These are phyloP conservation scores for Clonostachys chloroleuca DNA, from an alignment of 2,329 filamentous ascomycete species.

Conservation along the genomic window DNA sequence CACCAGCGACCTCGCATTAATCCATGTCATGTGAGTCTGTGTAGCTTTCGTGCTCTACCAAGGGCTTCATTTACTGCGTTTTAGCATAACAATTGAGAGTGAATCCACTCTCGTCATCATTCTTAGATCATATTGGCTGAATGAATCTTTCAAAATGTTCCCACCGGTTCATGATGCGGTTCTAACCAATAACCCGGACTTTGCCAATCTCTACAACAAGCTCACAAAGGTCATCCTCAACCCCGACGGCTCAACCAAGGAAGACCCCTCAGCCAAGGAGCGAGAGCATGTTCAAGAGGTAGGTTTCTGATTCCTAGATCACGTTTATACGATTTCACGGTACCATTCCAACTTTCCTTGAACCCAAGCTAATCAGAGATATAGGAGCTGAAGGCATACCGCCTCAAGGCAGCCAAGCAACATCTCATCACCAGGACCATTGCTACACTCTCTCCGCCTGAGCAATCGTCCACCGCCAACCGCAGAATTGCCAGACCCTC, in stretches of 20 bases:
- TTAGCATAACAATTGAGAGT: background rate
- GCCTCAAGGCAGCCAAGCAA: conserved; percentile 40
- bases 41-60: conserved; percentile 18
- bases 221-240: conserved; percentile 51
- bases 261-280: conserved; percentile 43
- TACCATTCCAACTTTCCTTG: background rate
- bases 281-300: conserved; percentile 46
- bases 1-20: too few relatives aligned
- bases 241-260: conserved; percentile 51
- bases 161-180: conserved; percentile 53
- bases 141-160: conserved; percentile 36
- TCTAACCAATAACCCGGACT: conserved; percentile 52
- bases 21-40: conserved; percentile 25
- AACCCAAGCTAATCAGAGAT: background rate
- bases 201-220: conserved; percentile 52
- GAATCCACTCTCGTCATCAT: background rate
- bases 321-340: background rate
- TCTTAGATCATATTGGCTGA: background rate
- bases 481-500: conserved; percentile 11
- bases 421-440: conserved; percentile 48
- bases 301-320: conserved; percentile 5
- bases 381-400: conserved; percentile 44
- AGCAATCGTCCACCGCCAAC: conserved; percentile 4
- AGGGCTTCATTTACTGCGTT: background rate
- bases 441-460: conserved; percentile 31